Base-by-base conservation (phyloP, 768 basidiomycete genomes). In the Pleurotus sapidus region DNA sequence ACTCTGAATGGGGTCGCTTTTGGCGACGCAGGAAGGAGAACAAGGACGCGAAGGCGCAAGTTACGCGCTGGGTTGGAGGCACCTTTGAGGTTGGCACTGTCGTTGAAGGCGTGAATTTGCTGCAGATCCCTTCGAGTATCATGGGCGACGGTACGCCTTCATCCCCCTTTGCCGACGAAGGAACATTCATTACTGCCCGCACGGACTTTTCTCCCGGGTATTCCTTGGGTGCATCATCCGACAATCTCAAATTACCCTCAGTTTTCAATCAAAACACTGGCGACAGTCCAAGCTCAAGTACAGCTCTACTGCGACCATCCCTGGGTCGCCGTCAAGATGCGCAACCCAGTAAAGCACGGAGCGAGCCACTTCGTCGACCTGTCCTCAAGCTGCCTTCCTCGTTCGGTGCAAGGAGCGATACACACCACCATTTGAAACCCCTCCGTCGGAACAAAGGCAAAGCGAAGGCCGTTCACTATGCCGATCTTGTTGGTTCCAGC, bases 21-120 rank as follows among this genome's bases (percentile, higher is more conserved):
- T 73, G 79, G 68, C 69, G 64, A 30, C 71, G 67, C n/a, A 67
- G 76, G 55, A 72, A 71, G 17, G 67, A 68, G 50, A 62, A 66
- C 23, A 74, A 70, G 49, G 60, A 68, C 23, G 60, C 63, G 18
- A 60, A 60, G 34, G 65, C 61, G 48, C 65, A 61, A 37, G 55
- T 61, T 14, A 70, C 66, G 12, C 74, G 71, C 18, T 92, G 89
- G 88, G 78, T 89, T 25, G 89, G 91, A 24, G 77, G 77, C 20
- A 89, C 84, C 58, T 93, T 93, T 60, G 88, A 91, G 64, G 76
- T 93, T 38, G 91, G 91, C 2, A 78, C 78, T n/a, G 78, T 93
- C 59, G 73, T 92, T 38, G 51, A 54, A 25, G 91, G 89, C 9
- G 78, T 91, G 50, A 80, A 84, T 59, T 72, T 88, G 30, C 71